Evolutionary conservation across 768 basidiomycete genomes (phyloP).

Genomic region (Botryobasidium botryosum): DNA sequence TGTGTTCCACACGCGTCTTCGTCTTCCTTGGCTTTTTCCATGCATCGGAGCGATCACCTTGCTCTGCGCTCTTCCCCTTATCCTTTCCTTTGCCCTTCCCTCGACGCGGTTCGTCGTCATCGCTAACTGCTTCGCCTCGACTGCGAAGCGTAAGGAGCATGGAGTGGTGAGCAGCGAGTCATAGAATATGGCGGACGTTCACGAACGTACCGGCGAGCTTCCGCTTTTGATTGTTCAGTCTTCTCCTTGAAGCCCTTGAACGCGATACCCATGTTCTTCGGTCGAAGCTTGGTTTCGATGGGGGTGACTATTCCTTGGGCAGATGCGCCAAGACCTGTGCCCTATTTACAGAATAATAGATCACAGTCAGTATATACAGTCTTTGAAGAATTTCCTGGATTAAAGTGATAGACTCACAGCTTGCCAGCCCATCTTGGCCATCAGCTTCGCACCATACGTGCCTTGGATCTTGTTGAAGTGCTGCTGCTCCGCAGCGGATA

Average conservation of each 20-base stretch:
- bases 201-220: conserved; percentile 45
- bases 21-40: conserved; percentile 80
- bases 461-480: conserved; percentile 70
- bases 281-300: conserved; percentile 68
- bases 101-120: conserved; percentile 43
- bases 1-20: conserved; percentile 78
- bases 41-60: conserved; percentile 40
- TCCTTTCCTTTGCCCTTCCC: conserved; percentile 30
- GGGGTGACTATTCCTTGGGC: conserved; percentile 80
- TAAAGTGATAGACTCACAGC: conserved; percentile 25
- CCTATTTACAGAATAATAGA: conserved; percentile 10
- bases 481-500: conserved; percentile 48
- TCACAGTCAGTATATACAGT: not conserved
- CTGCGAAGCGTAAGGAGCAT: not conserved
- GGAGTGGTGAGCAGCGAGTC: too few species aligned
- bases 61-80: conserved; percentile 36
- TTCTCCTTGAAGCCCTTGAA: conserved; percentile 78
- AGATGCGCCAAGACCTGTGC: conserved; percentile 52
- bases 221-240: conserved; percentile 66
- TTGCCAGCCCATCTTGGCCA: conserved; percentile 93
- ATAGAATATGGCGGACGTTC: not conserved
- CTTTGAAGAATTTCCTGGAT: not conserved
- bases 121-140: conserved; percentile 45
- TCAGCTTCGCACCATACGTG: conserved; percentile 74
- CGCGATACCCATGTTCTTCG: conserved; percentile 67